These are phyloP conservation scores for Corrigiola litoralis DNA, from an alignment of 179 eudicot species.

Conservation along the genomic window DNA sequence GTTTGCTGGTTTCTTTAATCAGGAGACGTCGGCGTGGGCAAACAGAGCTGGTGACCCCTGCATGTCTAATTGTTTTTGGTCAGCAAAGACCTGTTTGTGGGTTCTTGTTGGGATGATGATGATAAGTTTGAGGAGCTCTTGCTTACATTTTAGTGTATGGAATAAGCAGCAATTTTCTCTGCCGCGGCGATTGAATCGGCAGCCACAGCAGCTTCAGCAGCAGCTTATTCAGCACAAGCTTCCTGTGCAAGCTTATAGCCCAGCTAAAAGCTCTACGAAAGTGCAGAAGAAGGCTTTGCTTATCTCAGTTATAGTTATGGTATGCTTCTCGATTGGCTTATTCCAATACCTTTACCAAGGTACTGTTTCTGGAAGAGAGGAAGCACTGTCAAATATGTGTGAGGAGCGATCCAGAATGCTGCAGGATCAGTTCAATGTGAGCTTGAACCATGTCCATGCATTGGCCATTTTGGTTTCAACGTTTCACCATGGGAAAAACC, in stretches of 20 bases:
- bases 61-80: slow-evolving; percentile 27
- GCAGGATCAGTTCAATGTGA: slow-evolving; percentile 92
- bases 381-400: slow-evolving; percentile 79
- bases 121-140: slow-evolving; percentile 31
- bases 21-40: slow-evolving; percentile 12
- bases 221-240: slow-evolving; percentile 41
- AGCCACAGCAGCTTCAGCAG: slow-evolving; percentile 29
- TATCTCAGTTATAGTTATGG: slow-evolving; percentile 35
- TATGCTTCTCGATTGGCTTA: slow-evolving; percentile 35
- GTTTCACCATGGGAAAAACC: slow-evolving; percentile 75
- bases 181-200: slow-evolving; percentile 13
- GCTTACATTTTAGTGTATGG: slow-evolving; percentile 24
- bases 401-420: slow-evolving; percentile 95
- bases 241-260: slow-evolving; percentile 33
- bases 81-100: slow-evolving; percentile 42
- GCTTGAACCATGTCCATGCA: slow-evolving; percentile 95
- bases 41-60: slow-evolving; percentile 10
- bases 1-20: neutral
- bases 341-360: slow-evolving; percentile 43
- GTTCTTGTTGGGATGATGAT: slow-evolving; percentile 38
- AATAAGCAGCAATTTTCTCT: slow-evolving; percentile 26
- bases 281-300: slow-evolving; percentile 56
- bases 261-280: slow-evolving; percentile 42
- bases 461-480: slow-evolving; percentile 80
- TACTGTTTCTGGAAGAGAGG: slow-evolving; percentile 43